phyloP scores from a whole-genome alignment of 2,329 filamentous ascomycete species.

The Ceratocystis papillata region DNA sequence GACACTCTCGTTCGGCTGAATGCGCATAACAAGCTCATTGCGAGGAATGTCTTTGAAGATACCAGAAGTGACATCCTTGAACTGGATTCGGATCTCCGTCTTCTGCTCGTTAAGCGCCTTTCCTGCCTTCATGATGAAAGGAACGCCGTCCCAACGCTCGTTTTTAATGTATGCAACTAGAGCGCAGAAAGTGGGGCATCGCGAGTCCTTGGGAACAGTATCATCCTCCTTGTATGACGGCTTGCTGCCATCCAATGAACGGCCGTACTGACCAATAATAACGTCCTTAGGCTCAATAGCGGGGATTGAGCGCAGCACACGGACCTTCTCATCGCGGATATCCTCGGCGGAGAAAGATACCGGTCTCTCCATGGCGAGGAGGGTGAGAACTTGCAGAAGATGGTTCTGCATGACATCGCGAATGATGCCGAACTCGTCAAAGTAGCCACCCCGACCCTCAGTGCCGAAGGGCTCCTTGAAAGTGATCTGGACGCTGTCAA shows the following conservation, averaged over 20 bases:
- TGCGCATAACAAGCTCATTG: constrained; percentile 97
- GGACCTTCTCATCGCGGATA: constrained; percentile 96
- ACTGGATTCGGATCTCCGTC: constrained; percentile 97
- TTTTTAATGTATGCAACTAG: constrained; percentile 99
- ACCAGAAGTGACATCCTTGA: constrained; percentile 97
- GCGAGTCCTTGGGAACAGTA: constrained; percentile 91
- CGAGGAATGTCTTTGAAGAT: constrained; percentile 99
- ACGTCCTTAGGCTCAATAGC: constrained; percentile 98
- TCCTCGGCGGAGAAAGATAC: constrained; percentile 98
- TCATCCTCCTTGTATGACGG: constrained; percentile 98
- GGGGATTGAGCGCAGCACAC: constrained; percentile 85
- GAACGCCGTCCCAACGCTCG: constrained; percentile 97
- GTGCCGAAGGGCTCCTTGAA: constrained; percentile 99
- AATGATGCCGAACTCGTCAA: constrained; percentile 98
- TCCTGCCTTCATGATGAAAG: constrained; percentile 98
- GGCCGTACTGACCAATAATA: constrained; percentile 97
- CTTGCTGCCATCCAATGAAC: constrained; percentile 90
- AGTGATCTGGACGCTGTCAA: constrained; percentile 97
- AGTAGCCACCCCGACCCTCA: constrained; percentile 94
- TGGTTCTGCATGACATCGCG: constrained; percentile 99
- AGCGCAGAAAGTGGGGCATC: constrained; percentile 96
- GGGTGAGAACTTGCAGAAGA: constrained; percentile 86
- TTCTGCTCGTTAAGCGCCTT: constrained; percentile 99
- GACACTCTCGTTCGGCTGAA: constrained; percentile 98
- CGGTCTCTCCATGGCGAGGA: constrained; percentile 94